phyloP scores from a whole-genome alignment of 2,329 filamentous ascomycete genomes.

The Penicillium griseofulvum region DNA sequence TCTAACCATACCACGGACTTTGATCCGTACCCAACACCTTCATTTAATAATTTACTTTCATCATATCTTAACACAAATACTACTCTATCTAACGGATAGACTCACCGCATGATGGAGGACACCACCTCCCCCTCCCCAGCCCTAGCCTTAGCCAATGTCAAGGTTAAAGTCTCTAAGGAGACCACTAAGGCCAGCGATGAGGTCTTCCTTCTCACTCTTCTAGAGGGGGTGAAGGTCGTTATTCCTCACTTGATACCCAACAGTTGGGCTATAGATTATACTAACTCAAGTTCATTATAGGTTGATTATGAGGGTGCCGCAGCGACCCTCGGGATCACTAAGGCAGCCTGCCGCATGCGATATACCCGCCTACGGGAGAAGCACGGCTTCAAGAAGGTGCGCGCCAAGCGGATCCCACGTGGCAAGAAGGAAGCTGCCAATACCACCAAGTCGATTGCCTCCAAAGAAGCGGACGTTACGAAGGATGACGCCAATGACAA shows the following conservation, averaged over 20 bases:
- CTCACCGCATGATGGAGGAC: no score
- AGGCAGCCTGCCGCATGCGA: neutral
- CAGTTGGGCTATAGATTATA: neutral
- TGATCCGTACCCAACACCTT: neutral
- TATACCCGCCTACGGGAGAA: neutral
- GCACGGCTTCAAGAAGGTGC: fast-evolving
- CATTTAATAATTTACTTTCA: neutral
- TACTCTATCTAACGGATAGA: no score
- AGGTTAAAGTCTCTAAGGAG: neutral
- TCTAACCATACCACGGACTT: neutral
- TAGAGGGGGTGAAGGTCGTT: fast-evolving
- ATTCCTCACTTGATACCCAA: neutral
- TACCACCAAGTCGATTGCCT: no score
- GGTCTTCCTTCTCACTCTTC: neutral
- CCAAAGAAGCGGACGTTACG: no score
- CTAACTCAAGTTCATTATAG: neutral
- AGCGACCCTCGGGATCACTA: fast-evolving
- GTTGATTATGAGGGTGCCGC: fast-evolving
- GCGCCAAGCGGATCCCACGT: fast-evolving
- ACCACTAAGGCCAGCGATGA: neutral
- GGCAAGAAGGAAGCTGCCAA: no score
- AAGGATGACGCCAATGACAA: no score
- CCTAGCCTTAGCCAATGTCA: neutral
- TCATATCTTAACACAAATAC: no score
- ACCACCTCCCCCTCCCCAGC: no score